A percentile compares a stretch with the other conserved stretches of the same genome.
Evolutionary conservation across 371 early-diverging fungal genomes (phyloP).

Genomic region (Smittium mucronatum): DNA sequence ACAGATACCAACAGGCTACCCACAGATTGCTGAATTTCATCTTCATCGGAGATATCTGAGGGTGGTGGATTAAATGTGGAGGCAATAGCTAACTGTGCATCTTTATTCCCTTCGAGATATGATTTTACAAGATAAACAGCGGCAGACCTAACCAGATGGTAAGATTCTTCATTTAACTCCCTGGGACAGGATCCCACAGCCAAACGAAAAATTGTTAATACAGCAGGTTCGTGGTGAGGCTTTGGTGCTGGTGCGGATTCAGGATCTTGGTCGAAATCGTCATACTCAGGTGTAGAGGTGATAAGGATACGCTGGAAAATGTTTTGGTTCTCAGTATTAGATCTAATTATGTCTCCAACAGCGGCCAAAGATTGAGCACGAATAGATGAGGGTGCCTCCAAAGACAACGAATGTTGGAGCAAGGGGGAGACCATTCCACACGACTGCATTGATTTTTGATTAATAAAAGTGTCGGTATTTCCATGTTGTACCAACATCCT

Average conservation of each 20-base stretch:
- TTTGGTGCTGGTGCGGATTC: slow-evolving; percentile 22
- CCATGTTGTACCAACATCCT: slow-evolving; percentile 79
- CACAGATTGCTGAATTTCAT: slow-evolving; percentile 62
- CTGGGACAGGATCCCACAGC: slow-evolving; percentile 27
- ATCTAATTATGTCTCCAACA: slow-evolving; percentile 67
- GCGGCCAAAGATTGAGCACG: slow-evolving; percentile 64
- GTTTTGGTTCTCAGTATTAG: slow-evolving; percentile 58
- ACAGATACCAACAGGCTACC: slow-evolving; percentile 69
- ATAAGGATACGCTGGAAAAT: slow-evolving; percentile 44
- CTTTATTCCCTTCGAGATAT: slow-evolving; percentile 61
- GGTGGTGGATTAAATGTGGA: slow-evolving; percentile 75
- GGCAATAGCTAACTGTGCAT: slow-evolving; percentile 72
- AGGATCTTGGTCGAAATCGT: slow-evolving; percentile 15
- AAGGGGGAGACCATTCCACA: slow-evolving; percentile 50
- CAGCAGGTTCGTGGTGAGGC: slow-evolving; percentile 33
- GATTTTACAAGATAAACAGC: slow-evolving; percentile 36
- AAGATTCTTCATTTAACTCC: slow-evolving; percentile 17
- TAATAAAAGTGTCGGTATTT: slow-evolving; percentile 66
- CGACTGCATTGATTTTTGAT: slow-evolving; percentile 78
- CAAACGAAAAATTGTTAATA: slow-evolving; percentile 30
- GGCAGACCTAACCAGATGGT: slow-evolving; percentile 32
- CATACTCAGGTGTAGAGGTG: slow-evolving; percentile 14
- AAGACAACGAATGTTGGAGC: slow-evolving; percentile 44
- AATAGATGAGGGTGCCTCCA: slow-evolving; percentile 45
- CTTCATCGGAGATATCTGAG: slow-evolving; percentile 24